Conservation (phyloP, 192 early-diverging fungal species). For the Podila epicladia region DNA sequence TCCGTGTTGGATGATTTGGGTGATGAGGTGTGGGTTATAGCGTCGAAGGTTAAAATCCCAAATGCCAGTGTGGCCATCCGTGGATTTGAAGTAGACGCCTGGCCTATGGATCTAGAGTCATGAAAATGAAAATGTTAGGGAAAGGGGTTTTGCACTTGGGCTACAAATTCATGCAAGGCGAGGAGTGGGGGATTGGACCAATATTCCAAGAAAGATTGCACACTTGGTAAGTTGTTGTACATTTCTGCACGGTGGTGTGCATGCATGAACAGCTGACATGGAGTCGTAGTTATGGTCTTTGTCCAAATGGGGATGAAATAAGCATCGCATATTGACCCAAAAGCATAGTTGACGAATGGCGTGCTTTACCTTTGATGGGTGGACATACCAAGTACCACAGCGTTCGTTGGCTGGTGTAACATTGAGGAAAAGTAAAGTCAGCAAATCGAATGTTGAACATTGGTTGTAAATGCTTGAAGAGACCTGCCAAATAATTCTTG, state of each 20-base stretch:
- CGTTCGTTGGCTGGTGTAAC: constrained; percentile 76
- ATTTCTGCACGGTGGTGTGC: too few relatives aligned
- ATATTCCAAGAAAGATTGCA: neutral
- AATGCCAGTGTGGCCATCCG: constrained; percentile 87
- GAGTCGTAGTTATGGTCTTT: too few relatives aligned
- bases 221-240: too few relatives aligned
- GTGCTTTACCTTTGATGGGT: constrained; percentile 61
- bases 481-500: too few relatives aligned
- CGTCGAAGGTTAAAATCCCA: constrained; percentile 89
- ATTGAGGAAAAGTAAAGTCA: neutral
- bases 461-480: neutral
- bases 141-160: neutral
- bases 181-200: too few relatives aligned
- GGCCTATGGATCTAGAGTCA: constrained; percentile 47
- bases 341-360: neutral
- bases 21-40: constrained; percentile 80
- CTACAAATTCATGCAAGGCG: neutral
- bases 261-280: neutral
- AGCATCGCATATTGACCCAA: too few relatives aligned
- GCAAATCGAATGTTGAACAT: neutral
- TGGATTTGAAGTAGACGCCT: constrained; percentile 93
- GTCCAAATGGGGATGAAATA: too few relatives aligned
- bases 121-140: neutral
- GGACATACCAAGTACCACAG: constrained; percentile 89
- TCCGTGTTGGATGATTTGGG: constrained; percentile 56